Evolutionary conservation across 805 yeast species (phyloP), one percentile per base, ranked within the genome.

Genomic region (Ogataea naganishii): DNA sequence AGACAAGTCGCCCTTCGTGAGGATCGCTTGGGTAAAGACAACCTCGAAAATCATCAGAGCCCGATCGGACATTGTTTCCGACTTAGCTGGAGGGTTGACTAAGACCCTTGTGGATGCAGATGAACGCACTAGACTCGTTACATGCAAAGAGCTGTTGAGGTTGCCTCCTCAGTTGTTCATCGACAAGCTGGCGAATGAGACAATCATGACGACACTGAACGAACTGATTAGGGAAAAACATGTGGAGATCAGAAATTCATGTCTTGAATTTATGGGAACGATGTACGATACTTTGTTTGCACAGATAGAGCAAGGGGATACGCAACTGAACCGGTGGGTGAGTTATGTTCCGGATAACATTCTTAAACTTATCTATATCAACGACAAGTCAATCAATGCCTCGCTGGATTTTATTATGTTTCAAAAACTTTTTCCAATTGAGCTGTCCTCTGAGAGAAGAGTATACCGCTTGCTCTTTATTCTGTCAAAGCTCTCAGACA

Each of bases 71-170:
- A 49, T 69, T 2, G 56, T 68, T 2, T 43, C 54, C 0, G 86
- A 79, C 27, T 55, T 76, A 3, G 53, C 64, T 5, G 65, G 62
- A 34, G 82, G 88, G 2, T 41, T 83, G 8, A 58, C 72, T 12
- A 80, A 80, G 42, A 75, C 88, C 20, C 58, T 86, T 16, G 62
- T 80, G 22, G 96, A 86, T 54, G 59, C 76, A 0, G 85, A 82
- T 43, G 89, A 80, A 34, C 66, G 62, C 22, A 94, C 84, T 3
- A 65, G 96, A 40, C 57, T 72, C 20, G 53, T 66, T 1, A 72
- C 92, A 0, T 73, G 83, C 34, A 49, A 53, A 25, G 62, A 75
- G 0, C 48, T 82, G 11, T 52, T 66, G 6, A 46, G 58, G 18
- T 49, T 82, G 2, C 63, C 74, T 0, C 53, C 70, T 6, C 49